Percentiles rank a stretch among this genome's conserved stretches.
Conservation (phyloP, 2,329 filamentous ascomycete species). For the Alternaria triticina region DNA sequence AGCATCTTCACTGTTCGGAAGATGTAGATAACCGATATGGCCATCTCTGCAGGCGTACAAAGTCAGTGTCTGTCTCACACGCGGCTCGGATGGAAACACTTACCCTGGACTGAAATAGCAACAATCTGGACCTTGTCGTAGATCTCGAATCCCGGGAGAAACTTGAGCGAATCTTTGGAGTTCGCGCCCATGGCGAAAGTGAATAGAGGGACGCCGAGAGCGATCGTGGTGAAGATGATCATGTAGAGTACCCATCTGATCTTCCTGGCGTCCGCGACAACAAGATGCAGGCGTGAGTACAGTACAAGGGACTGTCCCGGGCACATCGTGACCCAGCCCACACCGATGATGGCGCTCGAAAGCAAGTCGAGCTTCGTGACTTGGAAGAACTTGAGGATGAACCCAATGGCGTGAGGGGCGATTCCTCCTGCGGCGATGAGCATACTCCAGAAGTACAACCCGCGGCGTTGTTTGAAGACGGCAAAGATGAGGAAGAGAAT, state of each 20-base stretch:
- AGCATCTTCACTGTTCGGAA: constrained; percentile 16
- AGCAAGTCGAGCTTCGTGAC: constrained; percentile 24
- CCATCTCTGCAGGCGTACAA: constrained; percentile 21
- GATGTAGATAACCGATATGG: constrained; percentile 25
- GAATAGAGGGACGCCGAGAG: constrained; percentile 37
- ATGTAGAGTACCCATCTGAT: constrained; percentile 57
- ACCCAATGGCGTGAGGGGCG: constrained; percentile 53
- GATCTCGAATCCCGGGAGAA: constrained; percentile 39
- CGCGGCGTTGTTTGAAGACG: constrained; percentile 53
- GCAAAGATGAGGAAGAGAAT: constrained; percentile 40
- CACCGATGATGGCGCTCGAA: constrained; percentile 12
- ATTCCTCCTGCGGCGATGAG: constrained; percentile 51
- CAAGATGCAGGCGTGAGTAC: constrained; percentile 65
- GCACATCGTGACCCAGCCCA: constrained; percentile 63
- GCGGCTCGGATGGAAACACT: neutral
- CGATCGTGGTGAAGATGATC: constrained; percentile 61
- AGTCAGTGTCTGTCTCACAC: neutral
- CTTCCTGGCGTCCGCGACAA: constrained; percentile 51
- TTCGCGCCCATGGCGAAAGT: constrained; percentile 60
- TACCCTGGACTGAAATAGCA: constrained; percentile 40
- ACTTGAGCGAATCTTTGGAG: constrained; percentile 37
- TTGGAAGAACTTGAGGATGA: constrained; percentile 49
- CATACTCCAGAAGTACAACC: constrained; percentile 57
- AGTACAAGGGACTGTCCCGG: constrained; percentile 66
- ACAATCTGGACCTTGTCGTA: constrained; percentile 48